These are phyloP conservation scores for Morella rubra DNA, from an alignment of 306 rosid species.

Conservation along the genomic window DNA sequence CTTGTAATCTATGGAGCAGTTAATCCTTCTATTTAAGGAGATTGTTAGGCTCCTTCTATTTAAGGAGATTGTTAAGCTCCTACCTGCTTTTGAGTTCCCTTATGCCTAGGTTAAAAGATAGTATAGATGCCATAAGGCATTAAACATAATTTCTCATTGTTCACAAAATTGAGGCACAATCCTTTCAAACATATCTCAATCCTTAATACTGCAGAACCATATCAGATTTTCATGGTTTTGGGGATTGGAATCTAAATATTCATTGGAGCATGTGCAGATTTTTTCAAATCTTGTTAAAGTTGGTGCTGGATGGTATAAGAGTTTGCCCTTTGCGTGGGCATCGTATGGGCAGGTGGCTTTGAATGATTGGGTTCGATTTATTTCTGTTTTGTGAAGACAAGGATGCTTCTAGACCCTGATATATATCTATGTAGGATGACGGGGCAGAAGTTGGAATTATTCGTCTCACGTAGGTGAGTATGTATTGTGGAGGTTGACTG, in stretches of 20 bases:
- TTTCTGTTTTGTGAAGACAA: not conserved
- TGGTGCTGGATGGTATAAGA: not conserved
- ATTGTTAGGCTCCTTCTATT: too few species aligned
- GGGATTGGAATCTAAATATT: not conserved
- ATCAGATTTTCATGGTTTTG: not conserved
- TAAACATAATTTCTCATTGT: too few species aligned
- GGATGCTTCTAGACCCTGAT: not conserved
- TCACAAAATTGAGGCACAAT: too few species aligned
- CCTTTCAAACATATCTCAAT: too few species aligned
- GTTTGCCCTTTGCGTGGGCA: not conserved
- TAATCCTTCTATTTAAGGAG: too few species aligned
- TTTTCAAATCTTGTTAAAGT: not conserved
- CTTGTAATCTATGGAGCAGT: too few species aligned
- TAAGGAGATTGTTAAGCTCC: too few species aligned
- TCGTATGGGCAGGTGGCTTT: not conserved
- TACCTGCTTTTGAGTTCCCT: too few species aligned
- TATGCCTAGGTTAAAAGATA: too few species aligned
- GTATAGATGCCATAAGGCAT: too few species aligned
- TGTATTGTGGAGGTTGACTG: not conserved
- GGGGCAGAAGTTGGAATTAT: not conserved
- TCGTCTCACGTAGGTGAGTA: not conserved
- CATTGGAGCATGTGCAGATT: not conserved
- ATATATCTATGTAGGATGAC: not conserved
- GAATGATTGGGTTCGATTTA: not conserved
- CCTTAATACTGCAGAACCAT: too few species aligned